Conservation (phyloP, 179 eudicot genomes). For the Carnegiea gigantea region DNA sequence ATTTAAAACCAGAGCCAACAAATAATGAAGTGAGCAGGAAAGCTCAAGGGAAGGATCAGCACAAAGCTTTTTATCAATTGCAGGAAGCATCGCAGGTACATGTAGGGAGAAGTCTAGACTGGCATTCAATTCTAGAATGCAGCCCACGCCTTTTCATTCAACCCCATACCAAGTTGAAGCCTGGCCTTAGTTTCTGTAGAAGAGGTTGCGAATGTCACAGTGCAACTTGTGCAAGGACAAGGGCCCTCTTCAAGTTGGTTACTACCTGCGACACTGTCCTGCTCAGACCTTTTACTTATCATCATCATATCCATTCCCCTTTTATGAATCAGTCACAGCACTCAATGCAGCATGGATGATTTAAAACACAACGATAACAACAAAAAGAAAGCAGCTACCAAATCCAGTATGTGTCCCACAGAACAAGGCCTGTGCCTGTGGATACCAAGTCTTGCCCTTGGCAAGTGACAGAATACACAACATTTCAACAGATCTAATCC, state of each 20-base stretch:
- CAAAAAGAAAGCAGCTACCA: background rate
- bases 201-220: constrained; percentile 67
- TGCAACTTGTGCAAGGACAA: constrained; percentile 64
- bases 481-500: background rate
- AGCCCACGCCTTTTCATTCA: constrained; percentile 67
- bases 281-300: constrained; percentile 72
- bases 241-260: constrained; percentile 59
- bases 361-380: background rate
- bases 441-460: no score
- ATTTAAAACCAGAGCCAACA: background rate
- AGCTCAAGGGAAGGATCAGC: constrained; percentile 55
- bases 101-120: constrained; percentile 66
- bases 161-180: constrained; percentile 48
- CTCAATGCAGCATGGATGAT: no score
- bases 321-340: background rate
- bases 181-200: constrained; percentile 40
- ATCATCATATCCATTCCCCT: constrained; percentile 59
- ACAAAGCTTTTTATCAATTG: constrained; percentile 45
- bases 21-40: background rate
- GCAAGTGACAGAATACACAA: background rate
- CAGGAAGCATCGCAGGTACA: constrained; percentile 36
- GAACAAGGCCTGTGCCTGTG: no score
- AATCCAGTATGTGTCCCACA: background rate
- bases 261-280: constrained; percentile 38
- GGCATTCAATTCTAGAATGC: constrained; percentile 75